Evolutionary conservation across 1,284 basidiomycete species (phyloP).

Genomic region (Anthracocystis setariae): DNA sequence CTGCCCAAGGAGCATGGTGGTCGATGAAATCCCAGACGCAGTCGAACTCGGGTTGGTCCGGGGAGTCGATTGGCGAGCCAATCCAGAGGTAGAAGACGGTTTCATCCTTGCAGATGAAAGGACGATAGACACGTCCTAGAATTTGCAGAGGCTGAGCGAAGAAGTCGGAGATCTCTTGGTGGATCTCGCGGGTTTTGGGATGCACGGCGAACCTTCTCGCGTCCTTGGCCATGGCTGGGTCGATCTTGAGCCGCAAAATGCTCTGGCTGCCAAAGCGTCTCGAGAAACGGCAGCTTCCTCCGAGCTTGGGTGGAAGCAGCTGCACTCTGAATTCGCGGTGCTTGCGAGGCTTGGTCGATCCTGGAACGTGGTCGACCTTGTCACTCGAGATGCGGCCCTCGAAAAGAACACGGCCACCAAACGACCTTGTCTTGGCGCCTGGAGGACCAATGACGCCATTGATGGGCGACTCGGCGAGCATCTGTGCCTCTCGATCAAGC

Average conservation of each 20-base stretch:
- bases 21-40: slow-evolving; percentile 39
- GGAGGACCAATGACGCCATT: slow-evolving; percentile 35
- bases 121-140: slow-evolving; percentile 44
- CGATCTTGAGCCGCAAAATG: slow-evolving; percentile 39
- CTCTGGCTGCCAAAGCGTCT: slow-evolving; percentile 37
- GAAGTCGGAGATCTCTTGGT: slow-evolving; percentile 31
- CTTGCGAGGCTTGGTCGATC: neutral
- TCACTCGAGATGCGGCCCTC: slow-evolving; percentile 20
- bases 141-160: slow-evolving; percentile 17
- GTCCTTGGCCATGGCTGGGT: slow-evolving; percentile 19
- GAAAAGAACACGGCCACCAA: slow-evolving; percentile 37
- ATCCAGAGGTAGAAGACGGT: slow-evolving; percentile 51
- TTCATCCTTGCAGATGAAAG: slow-evolving; percentile 58
- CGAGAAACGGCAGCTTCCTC: slow-evolving; percentile 38
- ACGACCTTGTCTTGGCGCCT: slow-evolving; percentile 27
- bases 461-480: slow-evolving; percentile 5
- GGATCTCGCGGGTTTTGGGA: slow-evolving; percentile 18
- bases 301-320: slow-evolving; percentile 33
- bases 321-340: slow-evolving; percentile 19
- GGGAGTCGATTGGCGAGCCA: slow-evolving; percentile 1
- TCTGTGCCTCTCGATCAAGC: slow-evolving; percentile 30
- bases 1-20: slow-evolving; percentile 31
- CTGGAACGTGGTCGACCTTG: slow-evolving; percentile 2
- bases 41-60: slow-evolving; percentile 14
- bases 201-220: slow-evolving; percentile 13